Conservation (phyloP, 371 early-diverging fungal genomes). For the Mucor velutinosus region DNA sequence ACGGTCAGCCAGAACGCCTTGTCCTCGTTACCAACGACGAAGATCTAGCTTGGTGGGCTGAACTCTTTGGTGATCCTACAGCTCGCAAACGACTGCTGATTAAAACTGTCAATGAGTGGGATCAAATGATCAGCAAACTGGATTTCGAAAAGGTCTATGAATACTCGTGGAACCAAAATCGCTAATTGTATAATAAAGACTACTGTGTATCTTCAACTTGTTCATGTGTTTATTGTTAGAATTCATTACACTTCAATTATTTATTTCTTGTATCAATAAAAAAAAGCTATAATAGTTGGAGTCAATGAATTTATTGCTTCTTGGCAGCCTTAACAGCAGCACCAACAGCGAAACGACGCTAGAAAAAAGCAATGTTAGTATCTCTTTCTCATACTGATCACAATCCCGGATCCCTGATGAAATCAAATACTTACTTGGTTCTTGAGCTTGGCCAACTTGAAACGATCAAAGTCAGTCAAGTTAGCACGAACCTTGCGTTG, state of each 20-base stretch:
- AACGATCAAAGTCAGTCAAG: conserved; percentile 96
- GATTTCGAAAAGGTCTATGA: conserved; percentile 32
- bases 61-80: conserved; percentile 44
- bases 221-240: conserved; percentile 5
- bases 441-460: conserved; percentile 90
- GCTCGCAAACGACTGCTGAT: conserved; percentile 38
- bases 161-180: conserved; percentile 27
- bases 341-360: conserved; percentile 51
- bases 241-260: conserved; percentile 4
- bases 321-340: conserved; percentile 49
- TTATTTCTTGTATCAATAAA: background rate
- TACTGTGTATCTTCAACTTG: background rate
- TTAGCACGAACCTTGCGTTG: conserved; percentile 76
- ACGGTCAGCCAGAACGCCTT: conserved; percentile 18
- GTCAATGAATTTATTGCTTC: conserved; percentile 32
- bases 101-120: conserved; percentile 51
- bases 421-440: conserved; percentile 62
- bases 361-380: conserved; percentile 11
- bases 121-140: conserved; percentile 36
- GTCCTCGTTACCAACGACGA: conserved; percentile 54
- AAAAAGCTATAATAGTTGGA: conserved; percentile 1
- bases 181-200: conserved; percentile 7
- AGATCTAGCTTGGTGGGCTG: conserved; percentile 52
- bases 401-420: background rate
- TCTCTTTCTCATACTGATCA: background rate